phyloP scores from a whole-genome alignment of 1,139 yeast genomes.

The Citeromyces hawaiiensis region DNA sequence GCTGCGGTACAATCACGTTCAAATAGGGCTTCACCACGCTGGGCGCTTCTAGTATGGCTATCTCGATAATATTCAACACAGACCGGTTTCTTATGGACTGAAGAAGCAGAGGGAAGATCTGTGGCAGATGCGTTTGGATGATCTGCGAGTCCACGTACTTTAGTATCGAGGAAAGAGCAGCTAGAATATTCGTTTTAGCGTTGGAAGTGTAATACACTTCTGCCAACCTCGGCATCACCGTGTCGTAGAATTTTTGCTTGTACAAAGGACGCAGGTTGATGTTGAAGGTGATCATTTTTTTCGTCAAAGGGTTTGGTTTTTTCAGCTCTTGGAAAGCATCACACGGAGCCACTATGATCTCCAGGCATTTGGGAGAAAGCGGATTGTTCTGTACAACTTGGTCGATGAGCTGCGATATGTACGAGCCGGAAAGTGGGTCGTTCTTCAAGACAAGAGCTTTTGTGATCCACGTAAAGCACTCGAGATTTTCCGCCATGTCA shows the following conservation, averaged over 20 bases:
- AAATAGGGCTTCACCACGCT: conserved; percentile 38
- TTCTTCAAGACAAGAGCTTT: conserved; percentile 57
- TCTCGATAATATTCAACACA: conserved; percentile 10
- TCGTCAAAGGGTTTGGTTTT: conserved; percentile 11
- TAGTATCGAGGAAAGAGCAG: conserved; percentile 54
- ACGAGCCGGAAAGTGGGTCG: conserved; percentile 30
- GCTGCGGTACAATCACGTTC: conserved; percentile 39
- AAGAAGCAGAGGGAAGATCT: conserved; percentile 57
- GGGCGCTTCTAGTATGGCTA: conserved; percentile 36
- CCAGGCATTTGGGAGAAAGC: conserved; percentile 41
- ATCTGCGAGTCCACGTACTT: conserved; percentile 51
- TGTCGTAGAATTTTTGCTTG: conserved; percentile 66
- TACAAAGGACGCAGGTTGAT: conserved; percentile 52
- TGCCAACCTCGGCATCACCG: conserved; percentile 35
- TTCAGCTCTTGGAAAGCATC: conserved; percentile 35
- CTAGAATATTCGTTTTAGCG: conserved; percentile 27
- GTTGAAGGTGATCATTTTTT: conserved; percentile 28
- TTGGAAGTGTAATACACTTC: conserved; percentile 18
- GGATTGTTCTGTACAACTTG: conserved; percentile 14
- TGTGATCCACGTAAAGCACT: conserved; percentile 51
- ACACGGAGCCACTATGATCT: conserved; percentile 53
- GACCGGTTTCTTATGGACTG: conserved; percentile 33
- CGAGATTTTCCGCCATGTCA: conserved; percentile 16
- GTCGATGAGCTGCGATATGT: conserved; percentile 23
- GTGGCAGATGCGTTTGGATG: conserved; percentile 44